Evolutionary conservation across 768 basidiomycete species (phyloP).

Genomic region (Amanita rubescens): DNA sequence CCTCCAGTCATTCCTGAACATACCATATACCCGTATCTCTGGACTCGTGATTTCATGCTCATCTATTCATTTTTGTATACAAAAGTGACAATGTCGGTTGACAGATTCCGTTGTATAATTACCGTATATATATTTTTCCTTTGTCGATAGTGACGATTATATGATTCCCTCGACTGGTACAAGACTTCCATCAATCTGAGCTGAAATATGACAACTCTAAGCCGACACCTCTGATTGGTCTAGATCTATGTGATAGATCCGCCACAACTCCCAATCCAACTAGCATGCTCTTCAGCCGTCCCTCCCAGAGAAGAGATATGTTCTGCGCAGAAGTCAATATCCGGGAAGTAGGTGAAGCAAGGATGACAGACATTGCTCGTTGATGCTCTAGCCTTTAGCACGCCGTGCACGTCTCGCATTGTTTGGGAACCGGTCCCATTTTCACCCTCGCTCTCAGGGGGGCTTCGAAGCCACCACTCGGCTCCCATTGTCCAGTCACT

Average conservation of each 20-base stretch:
- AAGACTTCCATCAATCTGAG: slow-evolving; percentile 28
- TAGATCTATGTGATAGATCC: slow-evolving; percentile 76
- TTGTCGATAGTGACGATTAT: background rate
- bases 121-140: background rate
- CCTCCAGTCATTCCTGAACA: background rate
- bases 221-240: slow-evolving; percentile 84
- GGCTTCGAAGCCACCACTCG: slow-evolving; percentile 89
- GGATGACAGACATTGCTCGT: slow-evolving; percentile 69
- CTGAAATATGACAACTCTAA: slow-evolving; percentile 94
- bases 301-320: slow-evolving; percentile 90
- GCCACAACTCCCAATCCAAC: slow-evolving; percentile 89
- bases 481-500: slow-evolving; percentile 95
- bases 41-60: background rate
- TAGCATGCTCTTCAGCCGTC: slow-evolving; percentile 81
- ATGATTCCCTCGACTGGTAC: background rate
- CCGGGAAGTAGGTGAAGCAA: background rate
- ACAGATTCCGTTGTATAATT: background rate
- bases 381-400: slow-evolving; percentile 84
- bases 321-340: slow-evolving; percentile 40
- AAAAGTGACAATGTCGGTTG: background rate
- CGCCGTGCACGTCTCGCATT: slow-evolving; percentile 53
- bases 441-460: slow-evolving; percentile 25
- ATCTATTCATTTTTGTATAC: background rate
- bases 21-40: background rate
- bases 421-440: slow-evolving; percentile 12